Conservation (phyloP, 768 basidiomycete species). For the Hypholoma fasciculare region DNA sequence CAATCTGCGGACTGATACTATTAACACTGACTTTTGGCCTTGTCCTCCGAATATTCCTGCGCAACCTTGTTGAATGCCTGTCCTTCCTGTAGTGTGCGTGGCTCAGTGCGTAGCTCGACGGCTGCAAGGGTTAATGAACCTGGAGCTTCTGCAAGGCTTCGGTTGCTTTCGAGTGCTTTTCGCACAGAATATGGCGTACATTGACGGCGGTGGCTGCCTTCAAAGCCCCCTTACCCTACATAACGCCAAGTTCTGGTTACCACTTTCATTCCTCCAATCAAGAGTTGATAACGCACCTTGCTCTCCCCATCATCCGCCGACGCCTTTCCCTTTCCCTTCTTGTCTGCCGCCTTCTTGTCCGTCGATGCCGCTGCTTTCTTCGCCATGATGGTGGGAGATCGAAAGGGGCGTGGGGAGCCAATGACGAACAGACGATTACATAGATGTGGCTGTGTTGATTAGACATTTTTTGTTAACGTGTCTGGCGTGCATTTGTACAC, state of each 20-base stretch:
- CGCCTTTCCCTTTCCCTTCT: conserved; percentile 43
- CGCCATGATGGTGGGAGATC: conserved; percentile 25
- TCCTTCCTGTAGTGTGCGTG: conserved; percentile 49
- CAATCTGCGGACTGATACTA: too few relatives aligned
- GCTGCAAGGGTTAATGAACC: conserved; percentile 37
- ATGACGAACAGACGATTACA: conserved; percentile 18
- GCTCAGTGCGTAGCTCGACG: not conserved
- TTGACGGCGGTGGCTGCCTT: conserved; percentile 83
- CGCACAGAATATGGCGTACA: conserved; percentile 86
- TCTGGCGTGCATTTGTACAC: conserved; percentile 7
- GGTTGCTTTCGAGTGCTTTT: conserved; percentile 78
- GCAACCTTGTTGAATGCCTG: conserved; percentile 87
- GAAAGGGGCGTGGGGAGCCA: conserved; percentile 10
- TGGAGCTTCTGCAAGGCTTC: conserved; percentile 82
- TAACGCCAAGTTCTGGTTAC: not conserved
- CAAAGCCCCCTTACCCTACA: conserved; percentile 56
- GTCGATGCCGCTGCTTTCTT: conserved; percentile 31
- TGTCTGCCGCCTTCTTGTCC: conserved; percentile 42
- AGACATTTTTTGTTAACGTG: conserved; percentile 16
- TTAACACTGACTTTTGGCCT: conserved; percentile 67
- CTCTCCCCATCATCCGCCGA: conserved; percentile 33
- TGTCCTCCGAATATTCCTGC: conserved; percentile 89
- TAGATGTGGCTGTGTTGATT: conserved; percentile 26
- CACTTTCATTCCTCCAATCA: not conserved
- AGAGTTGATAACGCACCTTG: conserved; percentile 30